Evolutionary conservation across 257 asterid species (phyloP).

Genomic region (Solanum pimpinellifolium): DNA sequence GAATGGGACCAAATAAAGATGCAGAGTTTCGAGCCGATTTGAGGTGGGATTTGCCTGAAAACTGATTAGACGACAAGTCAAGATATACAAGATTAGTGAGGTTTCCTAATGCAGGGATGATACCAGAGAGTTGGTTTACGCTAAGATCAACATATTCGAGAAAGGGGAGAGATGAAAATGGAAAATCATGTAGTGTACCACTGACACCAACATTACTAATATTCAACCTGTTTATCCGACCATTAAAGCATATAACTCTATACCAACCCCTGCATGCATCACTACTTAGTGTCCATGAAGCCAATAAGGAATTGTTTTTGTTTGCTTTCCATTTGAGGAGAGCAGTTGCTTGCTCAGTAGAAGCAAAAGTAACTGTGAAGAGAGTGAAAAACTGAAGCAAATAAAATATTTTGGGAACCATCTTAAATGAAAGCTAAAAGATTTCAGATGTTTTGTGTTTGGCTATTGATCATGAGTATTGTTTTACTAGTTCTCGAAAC

Average conservation of each 20-base stretch:
- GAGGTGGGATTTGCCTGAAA: conserved; percentile 5
- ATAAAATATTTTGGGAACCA: too few species aligned
- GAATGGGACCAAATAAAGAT: neutral
- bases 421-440: too few species aligned
- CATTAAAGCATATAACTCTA: too few species aligned
- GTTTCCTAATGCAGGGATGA: neutral
- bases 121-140: conserved; percentile 3
- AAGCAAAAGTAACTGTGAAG: too few species aligned
- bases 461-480: neutral
- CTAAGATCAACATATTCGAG: conserved; percentile 7
- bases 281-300: too few species aligned
- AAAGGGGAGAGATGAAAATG: conserved; percentile 12
- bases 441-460: neutral
- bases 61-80: neutral
- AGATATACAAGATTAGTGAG: neutral
- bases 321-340: too few species aligned
- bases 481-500: neutral
- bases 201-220: neutral
- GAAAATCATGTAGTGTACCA: conserved; percentile 10
- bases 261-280: too few species aligned
- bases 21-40: neutral
- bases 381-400: too few species aligned
- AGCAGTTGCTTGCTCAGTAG: too few species aligned
- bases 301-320: too few species aligned
- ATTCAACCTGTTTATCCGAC: neutral